Evolutionary conservation across 2,329 filamentous ascomycete genomes (phyloP).

Genomic region (Pseudodiploospora longispora): DNA sequence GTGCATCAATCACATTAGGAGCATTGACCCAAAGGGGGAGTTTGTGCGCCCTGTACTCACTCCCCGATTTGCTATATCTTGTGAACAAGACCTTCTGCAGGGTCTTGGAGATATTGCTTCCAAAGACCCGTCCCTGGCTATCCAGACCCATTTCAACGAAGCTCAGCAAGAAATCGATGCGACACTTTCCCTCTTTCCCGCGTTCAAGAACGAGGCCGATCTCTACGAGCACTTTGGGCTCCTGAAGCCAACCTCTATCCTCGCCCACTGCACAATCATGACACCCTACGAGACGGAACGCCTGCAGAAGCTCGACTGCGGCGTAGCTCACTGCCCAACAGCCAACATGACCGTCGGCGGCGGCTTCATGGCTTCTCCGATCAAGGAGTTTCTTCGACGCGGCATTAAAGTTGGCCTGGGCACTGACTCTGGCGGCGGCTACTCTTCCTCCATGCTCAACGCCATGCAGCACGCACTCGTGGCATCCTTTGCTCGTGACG

Average conservation of each 20-base stretch:
- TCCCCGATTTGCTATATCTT: conserved; percentile 55
- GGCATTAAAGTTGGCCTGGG: conserved; percentile 60
- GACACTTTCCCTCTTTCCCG: conserved; percentile 47
- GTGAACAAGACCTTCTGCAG: conserved; percentile 42
- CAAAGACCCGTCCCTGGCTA: conserved; percentile 39
- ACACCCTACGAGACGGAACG: conserved; percentile 44
- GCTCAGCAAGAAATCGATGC: conserved; percentile 50
- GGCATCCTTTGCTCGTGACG: conserved; percentile 40
- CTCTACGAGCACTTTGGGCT: conserved; percentile 50
- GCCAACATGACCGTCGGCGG: conserved; percentile 56
- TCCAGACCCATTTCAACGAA: conserved; percentile 64
- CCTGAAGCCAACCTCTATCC: conserved; percentile 46
- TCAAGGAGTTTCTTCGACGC: conserved; percentile 47
- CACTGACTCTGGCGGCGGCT: conserved; percentile 57
- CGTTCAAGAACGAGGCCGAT: conserved; percentile 48
- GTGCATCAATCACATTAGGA: conserved; percentile 39
- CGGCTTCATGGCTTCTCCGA: conserved; percentile 54
- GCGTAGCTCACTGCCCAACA: conserved; percentile 56
- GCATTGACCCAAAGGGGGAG: conserved; percentile 33
- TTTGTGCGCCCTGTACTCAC: conserved; percentile 46
- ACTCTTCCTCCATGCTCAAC: conserved; percentile 50
- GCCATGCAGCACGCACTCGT: conserved; percentile 52
- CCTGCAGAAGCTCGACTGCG: conserved; percentile 41
- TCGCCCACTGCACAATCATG: conserved; percentile 60
- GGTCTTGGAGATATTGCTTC: conserved; percentile 47